Evolutionary conservation across 2,329 filamentous ascomycete species (phyloP), one percentile per base, ranked within the genome.

Genomic region (Ophiocordyceps sinensis): DNA sequence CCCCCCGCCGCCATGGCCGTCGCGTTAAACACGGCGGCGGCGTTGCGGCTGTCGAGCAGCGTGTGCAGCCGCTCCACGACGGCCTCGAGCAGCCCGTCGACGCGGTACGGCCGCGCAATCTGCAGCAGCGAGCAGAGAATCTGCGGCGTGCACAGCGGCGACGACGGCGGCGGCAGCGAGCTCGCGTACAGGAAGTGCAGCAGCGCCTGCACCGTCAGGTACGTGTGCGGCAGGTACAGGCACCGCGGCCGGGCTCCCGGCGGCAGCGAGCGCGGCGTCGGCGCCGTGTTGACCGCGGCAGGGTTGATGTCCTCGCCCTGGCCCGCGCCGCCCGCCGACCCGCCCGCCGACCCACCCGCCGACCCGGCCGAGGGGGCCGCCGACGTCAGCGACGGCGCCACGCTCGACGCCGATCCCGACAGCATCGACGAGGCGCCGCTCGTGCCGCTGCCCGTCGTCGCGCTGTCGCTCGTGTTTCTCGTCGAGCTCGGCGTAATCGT

Each of bases 1-100:
- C 91, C 88, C 11, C 91, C 91, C 1, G 91, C 91, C 1, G 88
- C 91, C 91, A 96, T 96, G 41, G 91, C 91, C 0, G 89, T 91
- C 0, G 91, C 91, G 49, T 98, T 98, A 68, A 98, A 98, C 0
- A 98, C 88, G 6, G 91, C 91, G 0, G 91, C 91, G 0, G 91
- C 89, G 50, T 96, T 98, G 37, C 89, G 76, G 38, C 85, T 91
- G 58, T 98, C 91, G 4, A 98, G 75, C 1, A 93, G 75, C 28
- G 84, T 74, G 54, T 98, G 91, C 0, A 98, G 70, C 8, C 89
- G 77, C 60, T 96, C 87, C 10, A 96, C 85, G 2, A 93, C 85
- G 1, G 86, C 86, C 63, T 98, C 91, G 1, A 96, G 68, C 2
- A 98, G 72, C 0, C 91, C 91, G 52, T 96, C 88, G 37, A 98